Conservation (phyloP, 106 monocot genomes). For the Dendrobium officinale region DNA sequence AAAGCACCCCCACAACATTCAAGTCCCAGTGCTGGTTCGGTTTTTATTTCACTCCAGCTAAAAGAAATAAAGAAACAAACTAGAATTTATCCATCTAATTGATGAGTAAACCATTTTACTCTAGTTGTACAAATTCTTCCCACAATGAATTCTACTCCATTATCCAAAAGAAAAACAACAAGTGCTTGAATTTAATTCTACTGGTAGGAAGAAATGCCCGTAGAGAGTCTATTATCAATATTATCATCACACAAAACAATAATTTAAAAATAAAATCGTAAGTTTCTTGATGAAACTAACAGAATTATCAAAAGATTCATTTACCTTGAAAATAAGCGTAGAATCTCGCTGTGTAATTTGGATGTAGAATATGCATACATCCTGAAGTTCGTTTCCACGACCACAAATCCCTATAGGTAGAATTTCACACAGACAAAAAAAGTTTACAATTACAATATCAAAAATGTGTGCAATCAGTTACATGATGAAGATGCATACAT, state of each 20-base stretch:
- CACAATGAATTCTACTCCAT: background rate
- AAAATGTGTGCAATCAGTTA: background rate
- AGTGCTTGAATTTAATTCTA: background rate
- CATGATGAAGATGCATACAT: background rate
- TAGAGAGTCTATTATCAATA: background rate
- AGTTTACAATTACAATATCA: background rate
- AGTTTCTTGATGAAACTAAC: background rate
- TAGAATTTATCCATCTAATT: too few relatives aligned
- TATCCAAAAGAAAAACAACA: background rate
- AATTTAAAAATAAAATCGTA: background rate
- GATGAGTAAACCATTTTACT: too few relatives aligned
- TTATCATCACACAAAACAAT: background rate
- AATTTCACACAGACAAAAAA: background rate
- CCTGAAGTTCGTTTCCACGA: slow-evolving; percentile 97
- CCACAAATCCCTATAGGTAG: slow-evolving; percentile 78
- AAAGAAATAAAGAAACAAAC: too few relatives aligned
- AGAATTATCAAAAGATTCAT: background rate
- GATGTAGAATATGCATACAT: slow-evolving; percentile 94
- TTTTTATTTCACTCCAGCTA: too few relatives aligned
- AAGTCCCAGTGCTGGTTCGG: too few relatives aligned
- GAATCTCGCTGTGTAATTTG: slow-evolving; percentile 88
- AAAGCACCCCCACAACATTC: too few relatives aligned
- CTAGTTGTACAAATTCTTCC: background rate
- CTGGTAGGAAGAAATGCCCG: background rate
- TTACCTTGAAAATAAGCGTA: slow-evolving; percentile 93